Base-by-base conservation (phyloP, 371 early-diverging fungal genomes). In the Mucor saturninus region DNA sequence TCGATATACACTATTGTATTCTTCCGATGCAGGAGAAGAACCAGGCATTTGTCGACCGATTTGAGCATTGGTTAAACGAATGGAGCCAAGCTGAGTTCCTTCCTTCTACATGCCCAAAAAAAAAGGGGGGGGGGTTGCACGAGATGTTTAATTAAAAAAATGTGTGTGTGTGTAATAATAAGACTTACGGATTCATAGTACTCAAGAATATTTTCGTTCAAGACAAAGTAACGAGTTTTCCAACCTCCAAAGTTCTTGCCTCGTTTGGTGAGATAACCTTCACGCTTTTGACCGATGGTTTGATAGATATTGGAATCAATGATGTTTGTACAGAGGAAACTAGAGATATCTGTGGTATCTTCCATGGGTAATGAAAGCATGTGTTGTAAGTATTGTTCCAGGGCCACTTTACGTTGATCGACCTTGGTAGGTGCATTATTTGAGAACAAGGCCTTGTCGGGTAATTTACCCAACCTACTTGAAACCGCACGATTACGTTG, bases 191-290 rank as follows among this genome's bases (percentile, higher is more conserved):
- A 77, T 73, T 93, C 93, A 68, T 83, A 90, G 68, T 92, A 94
- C 59, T 93, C 90, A 39, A 95, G 72, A 7, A 85, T 65, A 2
- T 80, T 79, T 30, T 77, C 79, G 52, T 83, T 80, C 46, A 90
- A 76, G 26, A 86, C 83, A 76, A 92, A 95, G 75, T 88, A 95
- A 49, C 95, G 82, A 39, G 89, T 81, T 69, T 95, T 94, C 93
- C 94, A 93, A 8, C 91, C 91, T 49, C 94, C 94, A 87, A 93
- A 93, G 74, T 88, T 91, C 70, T 92, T 93, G 38, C 94, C 94
- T 72, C 89, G 84, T 69, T 95, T 94, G 45, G 88, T 86, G 51
- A 94, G 75, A 62, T 88, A 91, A 0, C 95, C 95, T 75, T 93
- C 93, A 21, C 46, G 46, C 63, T 90, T 93, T 46, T 64, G 64